Evolutionary conservation across 2,329 filamentous ascomycete species (phyloP).

Genomic region (Colletotrichum sp.): DNA sequence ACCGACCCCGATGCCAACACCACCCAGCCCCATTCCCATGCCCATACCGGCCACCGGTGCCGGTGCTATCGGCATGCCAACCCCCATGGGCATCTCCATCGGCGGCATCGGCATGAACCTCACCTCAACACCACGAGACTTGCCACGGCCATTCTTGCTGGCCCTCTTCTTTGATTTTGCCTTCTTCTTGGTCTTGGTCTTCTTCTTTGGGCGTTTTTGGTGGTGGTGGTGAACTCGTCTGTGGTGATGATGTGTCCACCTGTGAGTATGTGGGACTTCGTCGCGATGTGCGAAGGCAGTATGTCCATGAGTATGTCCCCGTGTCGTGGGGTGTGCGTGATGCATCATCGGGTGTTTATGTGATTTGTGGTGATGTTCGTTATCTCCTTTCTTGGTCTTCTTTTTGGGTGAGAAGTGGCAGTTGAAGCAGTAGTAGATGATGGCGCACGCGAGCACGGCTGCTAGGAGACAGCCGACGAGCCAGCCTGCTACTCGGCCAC

Average conservation of each 20-base stretch:
- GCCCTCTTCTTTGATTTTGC: neutral
- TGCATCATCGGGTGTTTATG: neutral
- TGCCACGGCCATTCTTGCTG: neutral
- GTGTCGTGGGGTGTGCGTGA: neutral
- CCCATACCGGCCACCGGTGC: neutral
- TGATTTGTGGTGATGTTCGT: neutral
- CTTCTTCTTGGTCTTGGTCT: neutral
- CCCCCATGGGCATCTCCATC: neutral
- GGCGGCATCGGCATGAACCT: constrained; percentile 6
- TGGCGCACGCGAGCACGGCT: neutral
- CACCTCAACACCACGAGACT: neutral
- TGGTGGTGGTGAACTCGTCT: neutral
- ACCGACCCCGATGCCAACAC: neutral
- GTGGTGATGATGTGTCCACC: constrained; percentile 7
- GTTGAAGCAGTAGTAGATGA: constrained; percentile 10
- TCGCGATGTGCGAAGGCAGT: neutral
- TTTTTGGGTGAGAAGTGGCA: neutral
- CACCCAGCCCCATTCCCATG: neutral
- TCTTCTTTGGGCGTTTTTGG: neutral
- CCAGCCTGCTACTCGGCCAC: constrained; percentile 4
- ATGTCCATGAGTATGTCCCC: neutral
- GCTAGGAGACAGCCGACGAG: constrained; percentile 14
- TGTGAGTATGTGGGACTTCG: neutral
- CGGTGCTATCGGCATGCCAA: neutral
- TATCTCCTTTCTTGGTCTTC: neutral